Evolutionary conservation across 805 yeast genomes (phyloP), one percentile per base, ranked within the genome.

Genomic region (Candida awuae): DNA sequence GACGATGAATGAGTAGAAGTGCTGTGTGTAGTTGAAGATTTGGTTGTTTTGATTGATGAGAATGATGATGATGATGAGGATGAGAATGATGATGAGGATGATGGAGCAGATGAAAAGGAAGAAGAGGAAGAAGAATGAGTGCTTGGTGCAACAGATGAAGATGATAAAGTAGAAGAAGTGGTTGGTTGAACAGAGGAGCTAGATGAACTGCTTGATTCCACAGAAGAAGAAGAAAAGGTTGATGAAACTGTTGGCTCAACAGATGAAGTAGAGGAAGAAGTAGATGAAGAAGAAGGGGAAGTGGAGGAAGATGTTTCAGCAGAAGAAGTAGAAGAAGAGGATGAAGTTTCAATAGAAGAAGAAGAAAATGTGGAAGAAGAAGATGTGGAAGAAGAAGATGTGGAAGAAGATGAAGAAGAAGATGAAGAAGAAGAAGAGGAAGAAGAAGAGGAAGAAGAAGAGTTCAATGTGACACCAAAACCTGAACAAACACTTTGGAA

Each of bases 401-500:
- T 43, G 12, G 68, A 38, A 9, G 68, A 41, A 8, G 66, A 38
- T 7, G 65, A 35, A 15, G 67, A 40, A 10, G 65, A 41, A 13
- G 69, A 48, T 13, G 60, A 37, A 9, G 57, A 30, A 10, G 66
- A 46, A 13, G 70, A 46, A 7, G 63, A 42, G 7, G 64, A 41
- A 18, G 53, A 40, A 12, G 58, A 37, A 29, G 53, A 35, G 17
- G 52, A 53, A 4, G 44, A 38, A 15, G 23, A 8, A 10, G 19
- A 18, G 20, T 49, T 51, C 25, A 64, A 57, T 17, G 55, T 44
- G 36, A 65, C 68, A 42, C 70, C 67, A 48, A 63, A 68, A 44
- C 65, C 70, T 9, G 58, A 42, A 63, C 88, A 82, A 16, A 75
- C 52, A 42, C 59, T 47, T 54, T 72, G 55, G 59, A 84, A 83